Evolutionary conservation across 768 basidiomycete species (phyloP).

Genomic region (Xanthoconium purpureum): DNA sequence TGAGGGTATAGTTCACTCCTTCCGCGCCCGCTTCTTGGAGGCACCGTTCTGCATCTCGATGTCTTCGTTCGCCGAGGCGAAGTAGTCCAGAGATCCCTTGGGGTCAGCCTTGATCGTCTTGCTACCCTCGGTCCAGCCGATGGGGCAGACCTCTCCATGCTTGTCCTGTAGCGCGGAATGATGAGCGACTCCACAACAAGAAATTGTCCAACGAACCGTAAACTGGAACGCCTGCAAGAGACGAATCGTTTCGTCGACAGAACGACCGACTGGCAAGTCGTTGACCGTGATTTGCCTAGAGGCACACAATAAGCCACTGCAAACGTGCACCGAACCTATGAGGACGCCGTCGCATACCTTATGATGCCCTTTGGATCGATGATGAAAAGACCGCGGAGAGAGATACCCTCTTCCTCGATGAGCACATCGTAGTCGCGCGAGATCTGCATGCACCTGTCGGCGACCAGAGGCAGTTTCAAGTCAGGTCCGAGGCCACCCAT

Average conservation of each 20-base stretch:
- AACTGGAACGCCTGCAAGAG: slow-evolving; percentile 94
- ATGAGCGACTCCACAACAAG: not conserved
- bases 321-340: not conserved
- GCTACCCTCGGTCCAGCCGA: slow-evolving; percentile 80
- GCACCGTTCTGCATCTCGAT: slow-evolving; percentile 36
- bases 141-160: slow-evolving; percentile 91
- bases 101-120: slow-evolving; percentile 85
- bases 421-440: slow-evolving; percentile 85
- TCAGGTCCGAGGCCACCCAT: slow-evolving; percentile 89
- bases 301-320: not conserved
- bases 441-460: slow-evolving; percentile 76
- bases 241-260: slow-evolving; percentile 89
- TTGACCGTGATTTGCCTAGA: slow-evolving; percentile 81
- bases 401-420: slow-evolving; percentile 83
- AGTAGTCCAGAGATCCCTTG: slow-evolving; percentile 71
- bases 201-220: slow-evolving; percentile 46
- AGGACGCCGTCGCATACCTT: slow-evolving; percentile 38
- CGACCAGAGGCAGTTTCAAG: slow-evolving; percentile 78
- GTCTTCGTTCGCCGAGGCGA: slow-evolving; percentile 36
- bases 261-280: slow-evolving; percentile 93
- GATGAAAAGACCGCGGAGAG: slow-evolving; percentile 83
- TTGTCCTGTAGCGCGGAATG: slow-evolving; percentile 47
- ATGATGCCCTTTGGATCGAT: slow-evolving; percentile 82
- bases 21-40: slow-evolving; percentile 58
- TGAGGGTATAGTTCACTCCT: slow-evolving; percentile 27